Percentiles rank a stretch among this genome's conserved stretches.
These are phyloP conservation scores for Pholiota microspora DNA, from an alignment of 768 basidiomycete species.

Conservation along the genomic window DNA sequence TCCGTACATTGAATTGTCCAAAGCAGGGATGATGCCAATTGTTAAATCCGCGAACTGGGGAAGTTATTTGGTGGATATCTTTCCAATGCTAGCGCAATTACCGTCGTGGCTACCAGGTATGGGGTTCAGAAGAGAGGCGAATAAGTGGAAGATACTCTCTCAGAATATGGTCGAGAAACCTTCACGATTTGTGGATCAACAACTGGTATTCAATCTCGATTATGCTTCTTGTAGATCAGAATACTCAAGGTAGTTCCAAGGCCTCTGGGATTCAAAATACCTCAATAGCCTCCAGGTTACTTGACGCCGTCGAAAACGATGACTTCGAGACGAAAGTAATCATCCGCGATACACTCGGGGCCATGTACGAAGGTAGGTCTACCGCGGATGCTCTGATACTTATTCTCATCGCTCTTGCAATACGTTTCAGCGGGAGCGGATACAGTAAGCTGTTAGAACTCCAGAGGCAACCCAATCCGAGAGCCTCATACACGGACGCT, in stretches of 20 bases:
- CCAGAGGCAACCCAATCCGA: too few relatives aligned
- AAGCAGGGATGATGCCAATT: constrained; percentile 28
- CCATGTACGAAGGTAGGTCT: constrained; percentile 2
- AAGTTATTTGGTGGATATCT: constrained; percentile 36
- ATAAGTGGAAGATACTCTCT: constrained; percentile 34
- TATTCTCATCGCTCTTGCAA: too few relatives aligned
- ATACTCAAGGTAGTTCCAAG: background rate
- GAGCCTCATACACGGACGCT: too few relatives aligned
- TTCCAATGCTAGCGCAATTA: constrained; percentile 34
- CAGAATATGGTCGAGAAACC: constrained; percentile 33
- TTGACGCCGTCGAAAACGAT: background rate
- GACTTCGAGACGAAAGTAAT: background rate
- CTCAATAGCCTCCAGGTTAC: constrained; percentile 10
- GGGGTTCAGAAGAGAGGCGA: constrained; percentile 48
- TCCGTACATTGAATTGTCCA: constrained; percentile 34
- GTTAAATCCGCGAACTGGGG: constrained; percentile 25
- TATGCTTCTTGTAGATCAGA: background rate
- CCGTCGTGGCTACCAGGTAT: constrained; percentile 59
- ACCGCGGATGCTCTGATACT: too few relatives aligned
- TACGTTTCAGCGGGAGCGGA: constrained; percentile 7
- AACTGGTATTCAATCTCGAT: constrained; percentile 12
- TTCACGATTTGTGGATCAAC: constrained; percentile 20
- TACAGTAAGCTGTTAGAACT: constrained; percentile 8
- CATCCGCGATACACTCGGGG: constrained; percentile 5
- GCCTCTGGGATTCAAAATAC: background rate